phyloP scores from a whole-genome alignment of 2,329 filamentous ascomycete species.

The Clarireedia monteithiana region DNA sequence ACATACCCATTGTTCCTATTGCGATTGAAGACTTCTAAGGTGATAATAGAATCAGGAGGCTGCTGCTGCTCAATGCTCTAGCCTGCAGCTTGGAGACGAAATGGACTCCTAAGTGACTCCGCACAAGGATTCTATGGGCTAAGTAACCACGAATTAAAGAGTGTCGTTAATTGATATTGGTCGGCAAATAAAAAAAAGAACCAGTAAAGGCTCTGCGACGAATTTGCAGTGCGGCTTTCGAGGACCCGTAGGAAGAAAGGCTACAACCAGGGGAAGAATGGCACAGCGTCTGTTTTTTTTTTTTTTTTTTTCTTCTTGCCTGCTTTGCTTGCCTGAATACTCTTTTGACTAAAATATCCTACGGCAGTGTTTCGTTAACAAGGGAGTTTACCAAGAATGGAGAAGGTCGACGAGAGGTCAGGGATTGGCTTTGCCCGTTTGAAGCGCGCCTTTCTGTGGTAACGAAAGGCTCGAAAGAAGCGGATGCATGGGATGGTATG shows the following conservation, averaged over 20 bases:
- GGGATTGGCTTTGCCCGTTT: conserved; percentile 7
- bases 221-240: conserved; percentile 6
- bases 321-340: neutral
- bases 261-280: conserved; percentile 7
- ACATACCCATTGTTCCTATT: conserved; percentile 12
- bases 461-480: neutral
- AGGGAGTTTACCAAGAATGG: conserved; percentile 4
- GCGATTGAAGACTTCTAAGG: conserved; percentile 8
- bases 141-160: conserved; percentile 10
- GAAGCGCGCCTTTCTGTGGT: conserved; percentile 6
- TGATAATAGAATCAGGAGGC: conserved; percentile 10
- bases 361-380: conserved; percentile 9
- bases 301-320: neutral
- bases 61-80: conserved; percentile 12
- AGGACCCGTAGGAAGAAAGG: conserved; percentile 8
- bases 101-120: conserved; percentile 9
- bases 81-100: conserved; percentile 10
- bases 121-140: conserved; percentile 11
- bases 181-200: conserved; percentile 5
- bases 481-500: conserved; percentile 6
- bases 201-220: conserved; percentile 5
- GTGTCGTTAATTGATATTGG: conserved; percentile 7
- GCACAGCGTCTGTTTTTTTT: conserved; percentile 8
- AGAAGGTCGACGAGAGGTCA: neutral
- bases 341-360: neutral